Conservation (phyloP, 257 asterid genomes). For the Capsicum rhomboideum region DNA sequence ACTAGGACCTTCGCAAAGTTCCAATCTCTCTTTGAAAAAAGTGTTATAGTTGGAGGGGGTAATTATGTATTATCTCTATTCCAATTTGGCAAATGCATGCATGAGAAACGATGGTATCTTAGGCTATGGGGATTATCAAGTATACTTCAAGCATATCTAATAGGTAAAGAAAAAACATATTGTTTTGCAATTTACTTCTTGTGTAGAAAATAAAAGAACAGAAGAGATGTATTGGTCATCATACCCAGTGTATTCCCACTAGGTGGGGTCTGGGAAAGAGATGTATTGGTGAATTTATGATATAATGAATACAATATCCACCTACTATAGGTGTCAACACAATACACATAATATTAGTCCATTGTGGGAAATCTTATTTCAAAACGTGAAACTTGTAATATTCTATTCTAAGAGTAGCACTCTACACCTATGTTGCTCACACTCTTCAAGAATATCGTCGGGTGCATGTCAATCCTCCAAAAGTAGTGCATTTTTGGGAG, state of each 20-base stretch:
- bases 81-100: not conserved
- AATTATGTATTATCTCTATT: not conserved
- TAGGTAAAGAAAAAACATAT: not conserved
- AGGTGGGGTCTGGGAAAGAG: no score
- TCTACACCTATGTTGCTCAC: not conserved
- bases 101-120: not conserved
- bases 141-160: not conserved
- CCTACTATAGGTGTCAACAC: not conserved
- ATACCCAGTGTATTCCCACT: no score
- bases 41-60: not conserved
- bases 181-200: not conserved
- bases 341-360: not conserved
- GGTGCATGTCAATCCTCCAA: not conserved
- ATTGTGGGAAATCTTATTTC: not conserved
- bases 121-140: not conserved
- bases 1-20: not conserved
- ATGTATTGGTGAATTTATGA: not conserved
- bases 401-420: not conserved
- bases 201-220: not conserved
- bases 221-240: not conserved
- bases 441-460: not conserved
- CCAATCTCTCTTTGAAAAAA: not conserved
- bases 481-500: not conserved
- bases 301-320: not conserved
- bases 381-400: not conserved